phyloP scores from a whole-genome alignment of 1,284 basidiomycete genomes.

The Cutaneotrichosporon curvatum region DNA sequence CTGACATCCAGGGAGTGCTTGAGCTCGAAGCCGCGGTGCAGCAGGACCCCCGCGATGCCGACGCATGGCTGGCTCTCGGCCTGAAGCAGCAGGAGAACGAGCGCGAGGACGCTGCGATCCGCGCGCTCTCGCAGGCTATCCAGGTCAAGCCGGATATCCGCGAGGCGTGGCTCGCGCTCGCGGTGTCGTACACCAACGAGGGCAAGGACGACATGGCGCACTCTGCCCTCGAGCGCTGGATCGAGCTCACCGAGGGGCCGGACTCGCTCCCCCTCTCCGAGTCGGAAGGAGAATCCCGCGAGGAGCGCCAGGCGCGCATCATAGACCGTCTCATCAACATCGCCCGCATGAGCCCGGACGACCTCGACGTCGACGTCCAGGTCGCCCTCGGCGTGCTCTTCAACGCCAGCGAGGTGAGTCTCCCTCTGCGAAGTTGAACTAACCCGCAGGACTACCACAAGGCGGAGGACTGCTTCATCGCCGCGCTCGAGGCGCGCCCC shows the following conservation, averaged over 20 bases:
- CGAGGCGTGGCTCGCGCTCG: conserved; percentile 82
- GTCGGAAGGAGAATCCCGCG: conserved; percentile 10
- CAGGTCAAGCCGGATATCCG: conserved; percentile 70
- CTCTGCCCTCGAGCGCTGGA: conserved; percentile 77
- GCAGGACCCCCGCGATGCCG: conserved; percentile 61
- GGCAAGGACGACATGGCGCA: conserved; percentile 65
- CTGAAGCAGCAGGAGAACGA: conserved; percentile 99
- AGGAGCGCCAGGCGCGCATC: conserved; percentile 29
- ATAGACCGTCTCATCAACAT: conserved; percentile 45
- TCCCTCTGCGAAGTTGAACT: neutral
- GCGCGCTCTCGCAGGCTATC: conserved; percentile 73
- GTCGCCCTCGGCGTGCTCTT: conserved; percentile 89
- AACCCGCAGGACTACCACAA: conserved; percentile 69
- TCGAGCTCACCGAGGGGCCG: conserved; percentile 36
- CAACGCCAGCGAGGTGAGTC: conserved; percentile 73
- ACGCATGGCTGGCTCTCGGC: conserved; percentile 84
- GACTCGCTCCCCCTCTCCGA: neutral
- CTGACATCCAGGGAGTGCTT: conserved; percentile 60
- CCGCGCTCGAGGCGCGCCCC: conserved; percentile 79
- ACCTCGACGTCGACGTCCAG: conserved; percentile 88
- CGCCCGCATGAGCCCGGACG: conserved; percentile 46
- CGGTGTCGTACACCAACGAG: conserved; percentile 90
- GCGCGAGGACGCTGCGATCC: conserved; percentile 81
- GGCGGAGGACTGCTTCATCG: conserved; percentile 88
- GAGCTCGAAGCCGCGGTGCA: conserved; percentile 88